Base-by-base conservation (phyloP, 768 basidiomycete species). In the Auriscalpium vulgare region DNA sequence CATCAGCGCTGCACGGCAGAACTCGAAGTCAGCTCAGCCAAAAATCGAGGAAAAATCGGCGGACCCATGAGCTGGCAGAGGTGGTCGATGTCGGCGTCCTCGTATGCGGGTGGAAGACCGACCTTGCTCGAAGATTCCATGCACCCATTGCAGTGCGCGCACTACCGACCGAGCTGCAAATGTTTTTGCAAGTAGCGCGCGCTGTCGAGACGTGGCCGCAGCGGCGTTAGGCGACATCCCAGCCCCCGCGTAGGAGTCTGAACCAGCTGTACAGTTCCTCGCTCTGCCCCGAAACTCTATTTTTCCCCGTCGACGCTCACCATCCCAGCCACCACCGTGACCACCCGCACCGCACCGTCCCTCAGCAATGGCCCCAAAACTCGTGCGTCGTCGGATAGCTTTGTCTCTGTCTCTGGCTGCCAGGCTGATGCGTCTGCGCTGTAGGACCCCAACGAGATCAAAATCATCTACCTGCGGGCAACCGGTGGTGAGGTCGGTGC, bases 401-500 rank as follows among this genome's bases (percentile, higher is more conserved):
- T 23, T 48, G 8, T 14, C 37, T 46, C 5, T 3, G 8, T 0
- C 17, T 10, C 47, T 29, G 37, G 10, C 45, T 49, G 53, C 51
- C 17, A 54, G 48, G 23, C 3, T 23, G 45, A 37, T 14, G 53
- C 10, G 8, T 37, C 3, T 43, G 53, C 54, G 17, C 40, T 10
- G n/a, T 68, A 92, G 91, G 95, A 99, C 81, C 95, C 95, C 66
- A 89, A 79, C 75, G 95, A 99, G 79, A 80, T 98, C 73, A 98
- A 97, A 81, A 91, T 97, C 77, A 97, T 97, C 82, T 92, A 94
- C 83, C 88, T 98, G 72, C 84, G 95, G 65, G 93, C 93, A 53
- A 97, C 93, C 54, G 97, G 97, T 75, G 97, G 97, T 83, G 97
- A 98, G 79, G 92, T 97, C 70, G 97, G 95, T 79, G 91, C 97